Conservation (phyloP, 2,329 filamentous ascomycete species). For the Hypoxylon sp. region DNA sequence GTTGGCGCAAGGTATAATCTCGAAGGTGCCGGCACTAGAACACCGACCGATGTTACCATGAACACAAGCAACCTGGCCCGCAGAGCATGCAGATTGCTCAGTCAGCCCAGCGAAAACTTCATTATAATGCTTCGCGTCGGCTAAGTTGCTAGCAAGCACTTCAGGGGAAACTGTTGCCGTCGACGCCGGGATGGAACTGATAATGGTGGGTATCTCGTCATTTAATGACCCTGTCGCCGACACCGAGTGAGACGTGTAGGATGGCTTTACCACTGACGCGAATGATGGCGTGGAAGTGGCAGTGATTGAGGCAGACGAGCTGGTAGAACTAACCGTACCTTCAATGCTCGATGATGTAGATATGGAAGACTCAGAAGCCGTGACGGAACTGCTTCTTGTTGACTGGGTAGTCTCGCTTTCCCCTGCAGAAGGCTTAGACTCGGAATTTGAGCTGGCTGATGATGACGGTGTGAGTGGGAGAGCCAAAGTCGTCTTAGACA, state of each 20-base stretch:
- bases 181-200: constrained; percentile 53
- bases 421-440: constrained; percentile 1
- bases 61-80: constrained; percentile 67
- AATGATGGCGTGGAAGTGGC: constrained; percentile 29
- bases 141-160: constrained; percentile 63
- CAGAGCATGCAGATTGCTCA: constrained; percentile 62
- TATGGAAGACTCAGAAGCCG: background rate
- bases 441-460: constrained; percentile 6
- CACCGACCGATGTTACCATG: constrained; percentile 65
- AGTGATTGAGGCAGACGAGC: constrained; percentile 18
- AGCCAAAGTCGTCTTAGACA: constrained; percentile 23
- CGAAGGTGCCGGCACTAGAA: constrained; percentile 58
- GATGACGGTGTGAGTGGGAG: constrained; percentile 28
- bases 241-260: constrained; percentile 45
- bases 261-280: constrained; percentile 40
- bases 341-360: constrained; percentile 9
- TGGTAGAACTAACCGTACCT: constrained; percentile 1
- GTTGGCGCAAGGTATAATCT: constrained; percentile 57
- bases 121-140: constrained; percentile 63
- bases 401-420: constrained; percentile 14
- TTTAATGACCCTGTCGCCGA: constrained; percentile 58
- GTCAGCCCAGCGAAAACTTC: constrained; percentile 61
- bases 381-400: constrained; percentile 12
- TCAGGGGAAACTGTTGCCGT: constrained; percentile 60
- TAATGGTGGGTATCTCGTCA: constrained; percentile 60